phyloP scores from a whole-genome alignment of 306 rosid species.

The Benincasa hispida region DNA sequence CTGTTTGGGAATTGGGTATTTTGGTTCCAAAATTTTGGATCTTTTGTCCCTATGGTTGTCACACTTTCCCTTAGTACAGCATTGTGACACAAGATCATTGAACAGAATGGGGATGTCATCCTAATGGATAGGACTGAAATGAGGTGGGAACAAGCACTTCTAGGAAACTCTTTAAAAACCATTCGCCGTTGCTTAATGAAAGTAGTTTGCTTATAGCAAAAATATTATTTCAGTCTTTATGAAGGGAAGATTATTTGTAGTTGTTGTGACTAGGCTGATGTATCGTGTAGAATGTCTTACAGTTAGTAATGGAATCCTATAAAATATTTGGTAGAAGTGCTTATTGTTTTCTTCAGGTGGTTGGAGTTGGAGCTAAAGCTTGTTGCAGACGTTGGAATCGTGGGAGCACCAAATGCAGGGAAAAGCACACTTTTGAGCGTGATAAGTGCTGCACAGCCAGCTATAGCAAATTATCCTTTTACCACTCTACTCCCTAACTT shows the following conservation, averaged over 20 bases:
- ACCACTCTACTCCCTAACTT: slow-evolving; percentile 93
- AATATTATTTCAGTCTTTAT: not conserved
- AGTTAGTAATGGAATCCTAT: not conserved
- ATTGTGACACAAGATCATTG: not conserved
- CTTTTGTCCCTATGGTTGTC: not conserved
- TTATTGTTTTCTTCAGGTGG: slow-evolving; percentile 62
- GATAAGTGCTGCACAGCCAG: slow-evolving; percentile 89
- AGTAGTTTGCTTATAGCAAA: not conserved
- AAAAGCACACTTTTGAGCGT: slow-evolving; percentile 91
- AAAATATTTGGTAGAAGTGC: not conserved
- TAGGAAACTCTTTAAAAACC: not conserved
- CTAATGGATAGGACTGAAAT: not conserved
- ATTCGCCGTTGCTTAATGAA: not conserved
- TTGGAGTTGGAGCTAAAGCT: slow-evolving; percentile 91
- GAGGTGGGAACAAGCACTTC: not conserved
- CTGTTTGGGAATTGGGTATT: not conserved
- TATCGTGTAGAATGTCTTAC: not conserved
- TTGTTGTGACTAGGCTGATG: not conserved
- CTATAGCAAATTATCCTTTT: slow-evolving; percentile 85
- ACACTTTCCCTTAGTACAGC: not conserved
- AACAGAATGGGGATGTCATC: not conserved
- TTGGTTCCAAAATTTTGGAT: not conserved
- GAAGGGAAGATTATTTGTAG: not conserved
- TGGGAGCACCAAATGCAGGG: slow-evolving; percentile 97
- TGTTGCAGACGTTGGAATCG: slow-evolving; percentile 94